These are phyloP conservation scores for Kazachstania viticola DNA, from an alignment of 805 yeast genomes.

Conservation along the genomic window DNA sequence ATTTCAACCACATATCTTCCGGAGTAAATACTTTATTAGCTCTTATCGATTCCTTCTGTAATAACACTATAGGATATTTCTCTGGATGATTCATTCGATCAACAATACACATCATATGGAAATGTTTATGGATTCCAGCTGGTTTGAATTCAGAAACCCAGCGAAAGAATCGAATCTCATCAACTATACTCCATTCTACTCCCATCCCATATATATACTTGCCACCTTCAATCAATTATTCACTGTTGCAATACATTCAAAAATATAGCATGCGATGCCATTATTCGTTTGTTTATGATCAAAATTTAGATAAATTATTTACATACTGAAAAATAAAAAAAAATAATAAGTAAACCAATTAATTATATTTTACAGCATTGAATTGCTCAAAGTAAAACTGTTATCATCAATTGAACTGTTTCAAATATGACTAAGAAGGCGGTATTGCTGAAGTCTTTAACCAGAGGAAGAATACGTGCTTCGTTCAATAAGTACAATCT, in stretches of 20 bases:
- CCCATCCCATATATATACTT: no score
- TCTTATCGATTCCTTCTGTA: slow-evolving; percentile 18
- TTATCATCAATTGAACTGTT: not conserved
- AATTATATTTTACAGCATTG: no score
- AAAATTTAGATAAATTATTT: no score
- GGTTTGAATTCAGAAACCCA: slow-evolving; percentile 60
- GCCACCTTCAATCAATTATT: no score
- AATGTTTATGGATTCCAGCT: slow-evolving; percentile 41
- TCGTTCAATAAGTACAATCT: slow-evolving; percentile 87
- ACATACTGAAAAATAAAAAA: no score
- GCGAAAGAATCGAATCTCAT: slow-evolving; percentile 49
- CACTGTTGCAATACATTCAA: no score
- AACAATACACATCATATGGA: slow-evolving; percentile 29
- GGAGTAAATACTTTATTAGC: slow-evolving; percentile 28
- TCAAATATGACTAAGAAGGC: slow-evolving; percentile 49
- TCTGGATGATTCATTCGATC: slow-evolving; percentile 31
- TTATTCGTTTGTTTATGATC: no score
- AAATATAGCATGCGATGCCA: no score
- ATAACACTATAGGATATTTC: slow-evolving; percentile 28
- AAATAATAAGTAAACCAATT: no score
- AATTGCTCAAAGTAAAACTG: no score
- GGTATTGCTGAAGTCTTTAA: slow-evolving; percentile 41
- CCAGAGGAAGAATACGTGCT: slow-evolving; percentile 69
- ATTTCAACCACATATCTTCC: slow-evolving; percentile 46
- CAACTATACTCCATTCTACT: slow-evolving; percentile 44